phyloP scores from a whole-genome alignment of 2,329 filamentous ascomycete species.

The Cercospora zeina region DNA sequence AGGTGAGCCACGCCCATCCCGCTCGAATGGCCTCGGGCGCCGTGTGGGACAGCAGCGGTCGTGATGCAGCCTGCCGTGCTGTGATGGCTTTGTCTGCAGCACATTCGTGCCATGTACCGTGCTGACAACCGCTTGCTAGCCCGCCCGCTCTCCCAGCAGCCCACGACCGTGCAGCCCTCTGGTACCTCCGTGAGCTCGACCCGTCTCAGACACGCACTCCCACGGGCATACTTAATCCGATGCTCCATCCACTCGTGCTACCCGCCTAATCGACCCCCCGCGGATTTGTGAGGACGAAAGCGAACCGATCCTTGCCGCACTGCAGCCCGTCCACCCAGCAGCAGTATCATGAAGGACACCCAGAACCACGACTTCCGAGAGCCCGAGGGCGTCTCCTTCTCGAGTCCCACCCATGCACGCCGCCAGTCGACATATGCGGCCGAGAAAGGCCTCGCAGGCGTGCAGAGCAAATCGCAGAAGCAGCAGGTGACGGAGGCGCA shows the following conservation, averaged over 20 bases:
- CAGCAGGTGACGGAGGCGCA: constrained; percentile 29
- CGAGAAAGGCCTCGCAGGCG: constrained; percentile 28
- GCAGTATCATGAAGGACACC: constrained; percentile 20
- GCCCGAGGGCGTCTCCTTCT: constrained; percentile 23
- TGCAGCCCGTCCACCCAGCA: constrained; percentile 13
- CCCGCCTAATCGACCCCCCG: constrained; percentile 14
- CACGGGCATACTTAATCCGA: constrained; percentile 20
- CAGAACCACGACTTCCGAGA: constrained; percentile 27
- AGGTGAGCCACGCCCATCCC: constrained; percentile 14
- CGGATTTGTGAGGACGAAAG: background rate
- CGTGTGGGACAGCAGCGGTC: constrained; percentile 27
- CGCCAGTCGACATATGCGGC: constrained; percentile 25
- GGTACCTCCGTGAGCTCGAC: background rate
- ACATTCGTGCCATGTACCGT: background rate
- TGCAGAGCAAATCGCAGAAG: constrained; percentile 25
- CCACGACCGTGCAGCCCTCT: no score
- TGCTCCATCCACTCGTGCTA: constrained; percentile 21
- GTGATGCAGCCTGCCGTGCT: constrained; percentile 27
- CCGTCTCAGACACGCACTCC: constrained; percentile 18
- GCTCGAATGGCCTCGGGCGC: constrained; percentile 10
- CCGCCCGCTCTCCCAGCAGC: background rate
- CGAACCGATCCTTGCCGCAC: background rate
- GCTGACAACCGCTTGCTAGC: constrained; percentile 4
- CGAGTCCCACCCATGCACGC: constrained; percentile 25
- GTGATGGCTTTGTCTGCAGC: constrained; percentile 15